Base-by-base conservation (phyloP, 768 basidiomycete genomes). In the Mycena belliarum region DNA sequence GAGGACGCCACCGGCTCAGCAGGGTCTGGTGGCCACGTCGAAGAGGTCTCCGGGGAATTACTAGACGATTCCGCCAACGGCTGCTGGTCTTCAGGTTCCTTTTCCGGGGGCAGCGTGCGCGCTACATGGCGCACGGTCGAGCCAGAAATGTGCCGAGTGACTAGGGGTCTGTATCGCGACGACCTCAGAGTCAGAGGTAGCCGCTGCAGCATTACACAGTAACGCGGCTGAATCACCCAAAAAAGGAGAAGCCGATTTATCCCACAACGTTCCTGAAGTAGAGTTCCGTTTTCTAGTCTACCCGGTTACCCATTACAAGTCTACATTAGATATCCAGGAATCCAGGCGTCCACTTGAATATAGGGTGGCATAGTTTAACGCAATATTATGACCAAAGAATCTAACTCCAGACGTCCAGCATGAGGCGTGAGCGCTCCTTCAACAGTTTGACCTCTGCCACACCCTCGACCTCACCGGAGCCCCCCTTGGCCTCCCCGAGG, bases 401-500 rank as follows among this genome's bases (percentile, higher is more conserved):
- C 75, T 75, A 93, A 75, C 90, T 91, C 92, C 92, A 94, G 61
- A 94, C 93, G 72, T 95, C 93, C 62, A 92, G 72, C 79, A 95
- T 79, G 61, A 95, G 78, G 64, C 94, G 77, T 57, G 90, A 93
- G 48, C 94, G 82, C 73, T 98, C 97, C 81, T 99, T 99, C 74
- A 99, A 77, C 65, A 94, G 73, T 76, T 98, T 99, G 60, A 97
- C 72, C 78, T 98, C 95, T 53, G 93, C 92, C 4, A 78, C 84
- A 37, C 95, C 95, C 73, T 97, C 95, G 6, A 91, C 88, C 65
- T 90, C 89, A 1, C 83, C 87, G 20, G 81, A 85, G 21, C 95
- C 97, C 37, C 93, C 94, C 80, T 97, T 98, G 6, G 93, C 94
- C 72, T 95, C 91, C 12, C 90, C 97, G 20, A 99, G 81, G 62